phyloP scores from a whole-genome alignment of 768 basidiomycete species.

The Dentipellis fragilis region DNA sequence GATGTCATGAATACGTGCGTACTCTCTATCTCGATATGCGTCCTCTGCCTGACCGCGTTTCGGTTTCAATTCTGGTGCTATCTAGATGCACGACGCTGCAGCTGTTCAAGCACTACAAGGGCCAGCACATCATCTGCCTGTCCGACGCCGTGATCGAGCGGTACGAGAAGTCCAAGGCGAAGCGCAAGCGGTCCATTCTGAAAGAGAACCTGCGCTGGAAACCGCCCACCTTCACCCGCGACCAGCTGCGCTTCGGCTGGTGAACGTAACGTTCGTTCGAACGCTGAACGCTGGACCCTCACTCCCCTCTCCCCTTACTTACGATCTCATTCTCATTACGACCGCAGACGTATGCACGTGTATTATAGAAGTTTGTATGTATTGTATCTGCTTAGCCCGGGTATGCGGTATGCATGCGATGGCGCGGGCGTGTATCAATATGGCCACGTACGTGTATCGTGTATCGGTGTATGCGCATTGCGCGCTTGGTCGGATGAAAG shows the following conservation, averaged over 20 bases:
- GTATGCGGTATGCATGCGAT: not conserved
- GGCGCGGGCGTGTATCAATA: not conserved
- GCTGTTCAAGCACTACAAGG: slow-evolving; percentile 93
- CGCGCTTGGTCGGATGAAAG: no score
- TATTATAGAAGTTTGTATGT: not conserved
- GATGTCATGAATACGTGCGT: slow-evolving; percentile 99
- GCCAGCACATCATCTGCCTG: slow-evolving; percentile 86
- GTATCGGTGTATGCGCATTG: no score
- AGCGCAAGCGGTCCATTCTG: slow-evolving; percentile 70
- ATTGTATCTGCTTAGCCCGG: not conserved
- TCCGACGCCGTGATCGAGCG: slow-evolving; percentile 87
- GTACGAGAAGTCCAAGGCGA: slow-evolving; percentile 74
- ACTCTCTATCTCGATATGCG: not conserved
- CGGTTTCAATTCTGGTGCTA: no score
- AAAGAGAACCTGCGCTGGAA: slow-evolving; percentile 84
- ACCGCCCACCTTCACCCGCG: slow-evolving; percentile 86
- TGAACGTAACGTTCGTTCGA: slow-evolving; percentile 13
- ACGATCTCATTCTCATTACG: not conserved
- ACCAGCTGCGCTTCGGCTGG: slow-evolving; percentile 71
- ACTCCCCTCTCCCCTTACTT: no score
- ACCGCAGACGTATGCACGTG: not conserved
- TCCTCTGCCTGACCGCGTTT: not conserved
- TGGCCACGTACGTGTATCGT: not conserved
- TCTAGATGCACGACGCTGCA: slow-evolving; percentile 85
- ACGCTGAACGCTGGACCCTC: no score